Percentiles rank a stretch among this genome's conserved stretches.
Evolutionary conservation across 352 stramenopile genomes (phyloP).

Genomic region (Peronospora farinosa): DNA sequence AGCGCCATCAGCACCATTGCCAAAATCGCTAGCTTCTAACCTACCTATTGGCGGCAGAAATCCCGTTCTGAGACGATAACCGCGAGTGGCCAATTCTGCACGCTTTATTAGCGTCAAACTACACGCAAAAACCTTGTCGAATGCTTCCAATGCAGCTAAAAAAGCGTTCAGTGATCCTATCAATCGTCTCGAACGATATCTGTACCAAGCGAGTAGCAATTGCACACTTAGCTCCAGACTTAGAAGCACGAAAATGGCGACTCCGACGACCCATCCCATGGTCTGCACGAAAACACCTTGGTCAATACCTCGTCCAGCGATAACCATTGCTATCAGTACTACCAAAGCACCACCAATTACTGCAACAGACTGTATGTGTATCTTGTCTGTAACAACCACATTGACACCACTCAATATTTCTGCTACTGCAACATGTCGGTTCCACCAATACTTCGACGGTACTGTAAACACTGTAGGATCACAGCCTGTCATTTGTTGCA

Average conservation of each 20-base stretch:
- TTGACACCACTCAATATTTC: conserved; percentile 10
- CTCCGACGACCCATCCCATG: conserved; percentile 1
- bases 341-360: conserved; percentile 1
- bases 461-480: not conserved
- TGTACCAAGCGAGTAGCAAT: conserved; percentile 17
- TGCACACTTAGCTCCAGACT: conserved; percentile 12
- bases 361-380: not conserved
- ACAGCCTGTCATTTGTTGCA: conserved; percentile 9
- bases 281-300: conserved; percentile 1
- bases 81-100: conserved; percentile 45
- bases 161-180: conserved; percentile 9
- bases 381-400: not conserved
- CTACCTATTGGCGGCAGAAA: conserved; percentile 49
- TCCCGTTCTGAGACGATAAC: conserved; percentile 40
- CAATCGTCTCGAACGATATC: conserved; percentile 8
- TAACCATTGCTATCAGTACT: not conserved
- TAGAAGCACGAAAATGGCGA: conserved; percentile 2
- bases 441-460: not conserved
- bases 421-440: not conserved
- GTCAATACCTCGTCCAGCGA: not conserved
- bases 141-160: conserved; percentile 4
- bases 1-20: not conserved
- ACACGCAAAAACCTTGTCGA: conserved; percentile 25
- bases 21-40: conserved; percentile 25
- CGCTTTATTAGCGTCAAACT: conserved; percentile 51